phyloP scores from a whole-genome alignment of 2,329 filamentous ascomycete genomes.

The Lomentospora prolificans region DNA sequence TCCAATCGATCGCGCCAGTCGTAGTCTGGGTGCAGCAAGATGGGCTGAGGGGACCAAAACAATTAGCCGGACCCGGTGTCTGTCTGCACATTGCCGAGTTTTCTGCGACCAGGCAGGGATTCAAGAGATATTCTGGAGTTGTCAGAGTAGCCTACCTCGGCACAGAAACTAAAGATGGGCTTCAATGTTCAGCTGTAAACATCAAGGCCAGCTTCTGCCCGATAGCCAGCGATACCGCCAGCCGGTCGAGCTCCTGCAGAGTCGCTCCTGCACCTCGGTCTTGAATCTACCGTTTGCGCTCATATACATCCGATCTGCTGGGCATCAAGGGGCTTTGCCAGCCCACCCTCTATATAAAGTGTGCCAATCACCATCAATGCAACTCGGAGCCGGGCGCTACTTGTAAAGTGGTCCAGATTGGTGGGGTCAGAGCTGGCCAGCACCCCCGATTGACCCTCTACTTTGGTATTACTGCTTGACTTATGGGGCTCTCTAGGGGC shows the following conservation, averaged over 20 bases:
- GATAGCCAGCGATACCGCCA: too few relatives aligned
- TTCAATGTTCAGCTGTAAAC: neutral
- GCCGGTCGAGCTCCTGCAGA: neutral
- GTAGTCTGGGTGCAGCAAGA: neutral
- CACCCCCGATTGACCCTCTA: too few relatives aligned
- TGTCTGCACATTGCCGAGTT: neutral
- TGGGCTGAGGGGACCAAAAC: slow-evolving; percentile 2
- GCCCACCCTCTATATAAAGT: neutral
- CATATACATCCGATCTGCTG: neutral
- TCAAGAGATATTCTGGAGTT: neutral
- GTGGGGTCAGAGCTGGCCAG: too few relatives aligned
- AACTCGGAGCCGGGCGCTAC: neutral
- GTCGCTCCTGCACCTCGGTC: neutral
- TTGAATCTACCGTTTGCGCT: neutral
- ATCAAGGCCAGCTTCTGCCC: neutral
- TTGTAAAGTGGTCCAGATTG: neutral
- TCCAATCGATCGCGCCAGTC: neutral
- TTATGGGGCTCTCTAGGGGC: too few relatives aligned
- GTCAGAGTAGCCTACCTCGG: too few relatives aligned
- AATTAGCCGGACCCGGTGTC: too few relatives aligned
- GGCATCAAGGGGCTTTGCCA: neutral
- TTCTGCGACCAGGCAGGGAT: neutral
- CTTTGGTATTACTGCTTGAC: too few relatives aligned
- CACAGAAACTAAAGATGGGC: neutral
- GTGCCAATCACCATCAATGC: neutral